Evolutionary conservation across 2,329 filamentous ascomycete species (phyloP).

Genomic region (Fusarium oligoseptatum): DNA sequence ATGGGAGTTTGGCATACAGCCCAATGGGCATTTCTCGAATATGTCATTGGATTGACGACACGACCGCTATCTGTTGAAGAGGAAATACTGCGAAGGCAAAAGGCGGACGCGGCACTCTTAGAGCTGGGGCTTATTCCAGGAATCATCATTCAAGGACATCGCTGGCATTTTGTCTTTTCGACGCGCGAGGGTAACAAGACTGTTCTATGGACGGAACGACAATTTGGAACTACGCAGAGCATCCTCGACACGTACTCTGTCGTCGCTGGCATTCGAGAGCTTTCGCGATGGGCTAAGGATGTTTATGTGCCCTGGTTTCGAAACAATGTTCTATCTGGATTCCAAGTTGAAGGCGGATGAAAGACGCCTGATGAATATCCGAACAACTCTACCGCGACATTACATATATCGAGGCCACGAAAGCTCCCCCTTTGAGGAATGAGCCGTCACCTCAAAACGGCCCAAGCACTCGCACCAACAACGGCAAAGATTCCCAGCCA

Average conservation of each 20-base stretch:
- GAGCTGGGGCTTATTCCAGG: slow-evolving; percentile 36
- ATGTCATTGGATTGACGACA: neutral
- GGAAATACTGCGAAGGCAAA: neutral
- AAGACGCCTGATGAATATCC: neutral
- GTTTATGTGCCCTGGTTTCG: slow-evolving; percentile 37
- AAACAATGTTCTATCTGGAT: slow-evolving; percentile 1
- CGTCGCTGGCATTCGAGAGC: slow-evolving; percentile 31
- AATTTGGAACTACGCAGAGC: slow-evolving; percentile 35
- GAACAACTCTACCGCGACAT: neutral
- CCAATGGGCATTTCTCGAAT: slow-evolving; percentile 29
- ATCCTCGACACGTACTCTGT: slow-evolving; percentile 29
- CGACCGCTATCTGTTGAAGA: neutral
- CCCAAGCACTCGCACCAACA: neutral
- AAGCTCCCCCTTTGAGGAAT: neutral
- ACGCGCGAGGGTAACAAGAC: slow-evolving; percentile 27
- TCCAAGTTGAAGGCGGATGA: neutral
- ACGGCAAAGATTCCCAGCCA: neutral
- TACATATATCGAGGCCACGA: neutral
- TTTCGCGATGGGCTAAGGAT: slow-evolving; percentile 26
- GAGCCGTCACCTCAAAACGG: neutral
- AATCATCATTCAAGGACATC: slow-evolving; percentile 35
- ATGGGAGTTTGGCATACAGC: slow-evolving; percentile 35
- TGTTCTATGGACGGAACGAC: slow-evolving; percentile 30
- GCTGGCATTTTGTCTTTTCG: slow-evolving; percentile 39
- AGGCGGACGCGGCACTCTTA: neutral